Evolutionary conservation across 805 yeast species (phyloP), one percentile per base, ranked within the genome.

Genomic region (Blastobotrys chiropterorum): DNA sequence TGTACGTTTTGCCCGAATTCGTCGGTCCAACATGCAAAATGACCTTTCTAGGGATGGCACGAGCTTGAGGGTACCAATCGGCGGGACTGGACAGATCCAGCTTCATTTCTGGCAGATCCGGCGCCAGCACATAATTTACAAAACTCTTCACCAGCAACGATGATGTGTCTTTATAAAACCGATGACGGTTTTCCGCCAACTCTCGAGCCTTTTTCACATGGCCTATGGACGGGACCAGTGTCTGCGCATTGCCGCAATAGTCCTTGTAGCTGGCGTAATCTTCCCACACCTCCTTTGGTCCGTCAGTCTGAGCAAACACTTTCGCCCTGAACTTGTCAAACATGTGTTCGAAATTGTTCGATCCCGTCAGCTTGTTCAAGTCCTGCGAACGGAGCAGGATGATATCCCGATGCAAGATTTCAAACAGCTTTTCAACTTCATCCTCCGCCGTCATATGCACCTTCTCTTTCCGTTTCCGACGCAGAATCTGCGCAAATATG

Each of bases 1-100:
- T 77, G 63, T 87, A 86, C 0, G 98, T 94, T 62, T 94, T 94
- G 11, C 99, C 99, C 58, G 94, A 83, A 66, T 94, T 94, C 0
- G 99, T 94, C 1, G 99, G 99, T 0, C 99, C 99, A 8, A 94
- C 87, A 65, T 94, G 99, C 82, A 94, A 79, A n/a, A 85, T 77
- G 47, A 94, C 75, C 48, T 85, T 83, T 40, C 99, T 73, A 56
- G 81, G 82, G 72, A 89, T 73, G 56, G 81, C 79, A 40, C 98
- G 74, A 0, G 99, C 95, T 44, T 76, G 81, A 0, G 98, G 96
- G 61, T 76, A 94, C 90, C 95, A 86, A 56, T 82, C 82, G 7
- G 78, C 78, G 0, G 94, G 94, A 56, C 81, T 74, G 15, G 75
- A 65, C 20, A 82, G 68, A 58, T 80, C 81, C 42, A 39, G 19